Conservation (phyloP, 441 rosid genomes). For the Corymbia citriodora region DNA sequence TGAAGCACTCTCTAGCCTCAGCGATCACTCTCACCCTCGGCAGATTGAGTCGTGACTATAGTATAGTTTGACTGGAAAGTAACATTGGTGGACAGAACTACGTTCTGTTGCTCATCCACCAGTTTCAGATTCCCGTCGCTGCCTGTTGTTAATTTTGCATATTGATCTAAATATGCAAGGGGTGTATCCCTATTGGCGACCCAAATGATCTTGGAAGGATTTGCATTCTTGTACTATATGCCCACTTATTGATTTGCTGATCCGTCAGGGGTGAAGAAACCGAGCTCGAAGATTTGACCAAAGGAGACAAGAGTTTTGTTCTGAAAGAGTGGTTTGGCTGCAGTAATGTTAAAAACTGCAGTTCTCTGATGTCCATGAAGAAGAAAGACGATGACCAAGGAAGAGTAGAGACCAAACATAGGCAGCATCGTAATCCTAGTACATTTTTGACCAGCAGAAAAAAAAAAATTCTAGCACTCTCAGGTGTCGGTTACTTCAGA, state of each 20-base stretch:
- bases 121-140: background rate
- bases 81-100: background rate
- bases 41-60: background rate
- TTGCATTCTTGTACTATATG: background rate
- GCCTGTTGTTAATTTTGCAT: background rate
- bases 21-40: too few species aligned
- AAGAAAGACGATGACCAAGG: background rate
- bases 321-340: background rate
- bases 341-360: background rate
- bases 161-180: background rate
- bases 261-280: background rate
- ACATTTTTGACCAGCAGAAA: too few species aligned
- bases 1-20: too few species aligned
- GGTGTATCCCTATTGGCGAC: background rate
- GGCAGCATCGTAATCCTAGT: background rate
- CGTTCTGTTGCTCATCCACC: background rate
- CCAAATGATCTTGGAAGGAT: background rate
- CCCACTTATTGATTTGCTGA: background rate
- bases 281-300: background rate
- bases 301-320: background rate
- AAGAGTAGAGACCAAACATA: background rate
- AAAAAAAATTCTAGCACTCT: background rate
- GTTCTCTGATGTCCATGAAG: background rate
- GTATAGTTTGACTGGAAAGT: background rate
- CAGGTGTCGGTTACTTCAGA: background rate